These are phyloP conservation scores for Royoungia palumana DNA, from an alignment of 768 basidiomycete genomes.

Conservation along the genomic window DNA sequence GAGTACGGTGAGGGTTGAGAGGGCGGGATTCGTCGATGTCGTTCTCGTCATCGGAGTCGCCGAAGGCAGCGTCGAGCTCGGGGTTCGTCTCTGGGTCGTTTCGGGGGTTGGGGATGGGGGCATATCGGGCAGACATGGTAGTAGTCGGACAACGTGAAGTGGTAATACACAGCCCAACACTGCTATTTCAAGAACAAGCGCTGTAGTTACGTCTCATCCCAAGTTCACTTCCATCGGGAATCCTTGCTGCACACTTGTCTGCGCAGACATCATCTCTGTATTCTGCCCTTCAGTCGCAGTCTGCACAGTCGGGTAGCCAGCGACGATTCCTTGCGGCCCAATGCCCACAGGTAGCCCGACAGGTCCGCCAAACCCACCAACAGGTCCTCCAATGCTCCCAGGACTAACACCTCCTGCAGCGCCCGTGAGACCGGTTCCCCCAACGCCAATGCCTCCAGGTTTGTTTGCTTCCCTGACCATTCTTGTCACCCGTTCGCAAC, in stretches of 20 bases:
- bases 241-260: slow-evolving; percentile 19
- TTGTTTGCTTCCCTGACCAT: slow-evolving; percentile 42
- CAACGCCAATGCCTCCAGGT: slow-evolving; percentile 14
- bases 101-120: slow-evolving; percentile 59
- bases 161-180: background rate
- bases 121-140: slow-evolving; percentile 60
- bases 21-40: slow-evolving; percentile 47
- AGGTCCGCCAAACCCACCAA: slow-evolving; percentile 30
- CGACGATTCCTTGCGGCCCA: slow-evolving; percentile 21
- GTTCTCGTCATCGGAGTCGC: slow-evolving; percentile 72
- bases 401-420: slow-evolving; percentile 8
- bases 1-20: slow-evolving; percentile 39
- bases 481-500: slow-evolving; percentile 62
- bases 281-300: slow-evolving; percentile 7
- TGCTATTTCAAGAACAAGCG: slow-evolving; percentile 4
- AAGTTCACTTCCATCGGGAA: slow-evolving; percentile 21
- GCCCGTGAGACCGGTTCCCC: slow-evolving; percentile 1
- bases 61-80: slow-evolving; percentile 87
- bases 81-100: slow-evolving; percentile 44
- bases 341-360: slow-evolving; percentile 21
- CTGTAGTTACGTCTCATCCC: no score
- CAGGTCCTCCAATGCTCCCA: slow-evolving; percentile 28
- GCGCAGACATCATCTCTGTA: slow-evolving; percentile 11
- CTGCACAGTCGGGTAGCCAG: slow-evolving; percentile 12
- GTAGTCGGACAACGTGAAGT: background rate